Base-by-base conservation (phyloP, 2,329 filamentous ascomycete species). In the Zasmidium citrigriseum region DNA sequence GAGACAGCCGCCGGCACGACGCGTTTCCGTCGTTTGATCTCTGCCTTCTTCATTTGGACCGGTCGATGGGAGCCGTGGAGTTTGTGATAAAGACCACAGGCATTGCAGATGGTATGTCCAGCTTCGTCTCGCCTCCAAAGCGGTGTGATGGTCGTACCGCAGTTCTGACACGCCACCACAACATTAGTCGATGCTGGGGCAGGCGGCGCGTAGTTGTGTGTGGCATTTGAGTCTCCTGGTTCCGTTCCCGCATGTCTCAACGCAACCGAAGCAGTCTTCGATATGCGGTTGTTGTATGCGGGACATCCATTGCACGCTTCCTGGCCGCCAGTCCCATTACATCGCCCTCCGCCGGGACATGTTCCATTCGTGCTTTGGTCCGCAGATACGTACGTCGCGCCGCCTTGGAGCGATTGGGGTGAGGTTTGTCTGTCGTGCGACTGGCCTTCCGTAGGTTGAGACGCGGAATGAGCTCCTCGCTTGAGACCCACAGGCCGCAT, bases 31-130 rank as follows among this genome's bases (percentile, higher is more conserved):
- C 95, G 86, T 76, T 99, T 98, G 74, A 99, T 99, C 23, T 96
- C 90, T 2, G 91, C 89, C 75, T 97, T 98, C 76, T 98, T 99
- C 95, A 99, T 98, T n/a, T 91, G 91, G 4, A 95, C 91, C 0
- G 95, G 95, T 45, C 95, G 85, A 75, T 97, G 93, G 25, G 92
- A 87, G 55, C 93, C 93, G 72, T 99, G 95, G 2, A 99, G 86
- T 75, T 98, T 98, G 78, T 96, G 92, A 75, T 99, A 99, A 2
- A 99, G 80, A 3, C 93, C 95, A 79, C 95, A 99, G 52, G 95
- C 95, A 76, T 99, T 99, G 79, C 95, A 99, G 64, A 99, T 99
- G 4, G 93, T 96, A 76, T 97, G 93, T 1, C 95, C 95, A 67
- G 88, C 88, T 75, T 96, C 93, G 72, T 98, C 95, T 68, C 95